Conservation (phyloP, 768 basidiomycete species). For the Rhodotorula paludigena region DNA sequence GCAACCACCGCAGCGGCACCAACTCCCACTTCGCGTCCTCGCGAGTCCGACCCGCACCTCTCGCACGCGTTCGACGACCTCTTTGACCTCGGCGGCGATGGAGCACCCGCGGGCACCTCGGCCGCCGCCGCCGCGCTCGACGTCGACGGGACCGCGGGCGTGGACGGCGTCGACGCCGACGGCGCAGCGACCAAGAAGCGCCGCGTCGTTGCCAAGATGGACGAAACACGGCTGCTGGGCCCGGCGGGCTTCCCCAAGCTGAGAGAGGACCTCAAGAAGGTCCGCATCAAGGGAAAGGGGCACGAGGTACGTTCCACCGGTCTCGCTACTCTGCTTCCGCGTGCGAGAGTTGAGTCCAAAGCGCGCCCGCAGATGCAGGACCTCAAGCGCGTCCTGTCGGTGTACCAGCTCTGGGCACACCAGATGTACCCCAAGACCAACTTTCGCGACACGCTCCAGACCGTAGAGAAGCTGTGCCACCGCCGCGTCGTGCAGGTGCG, state of each 20-base stretch:
- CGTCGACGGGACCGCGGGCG: slow-evolving; percentile 44
- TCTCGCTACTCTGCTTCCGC: background rate
- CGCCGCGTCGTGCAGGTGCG: slow-evolving; percentile 78
- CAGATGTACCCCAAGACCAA: slow-evolving; percentile 81
- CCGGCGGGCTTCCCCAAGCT: slow-evolving; percentile 73
- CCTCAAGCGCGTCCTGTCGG: slow-evolving; percentile 68
- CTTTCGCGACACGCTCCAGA: slow-evolving; percentile 76
- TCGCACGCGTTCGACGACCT: slow-evolving; percentile 21
- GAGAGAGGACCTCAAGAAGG: slow-evolving; percentile 67
- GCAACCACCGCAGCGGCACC: background rate
- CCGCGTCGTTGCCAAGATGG: slow-evolving; percentile 55
- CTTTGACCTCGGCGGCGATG: slow-evolving; percentile 18
- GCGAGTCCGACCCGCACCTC: background rate
- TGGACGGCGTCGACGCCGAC: slow-evolving; percentile 50
- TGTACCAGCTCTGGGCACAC: slow-evolving; percentile 95
- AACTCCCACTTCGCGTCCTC: too few relatives aligned
- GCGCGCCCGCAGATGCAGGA: slow-evolving; percentile 61
- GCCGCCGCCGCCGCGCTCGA: slow-evolving; percentile 10
- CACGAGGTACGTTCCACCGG: slow-evolving; percentile 62
- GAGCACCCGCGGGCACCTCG: background rate
- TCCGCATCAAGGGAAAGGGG: slow-evolving; percentile 81
- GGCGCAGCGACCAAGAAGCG: slow-evolving; percentile 49
- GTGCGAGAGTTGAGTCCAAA: background rate
- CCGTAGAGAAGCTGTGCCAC: slow-evolving; percentile 83
- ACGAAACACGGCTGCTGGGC: slow-evolving; percentile 66